Conservation (phyloP, 2,329 filamentous ascomycete genomes). For the Colletotrichum somersetense region DNA sequence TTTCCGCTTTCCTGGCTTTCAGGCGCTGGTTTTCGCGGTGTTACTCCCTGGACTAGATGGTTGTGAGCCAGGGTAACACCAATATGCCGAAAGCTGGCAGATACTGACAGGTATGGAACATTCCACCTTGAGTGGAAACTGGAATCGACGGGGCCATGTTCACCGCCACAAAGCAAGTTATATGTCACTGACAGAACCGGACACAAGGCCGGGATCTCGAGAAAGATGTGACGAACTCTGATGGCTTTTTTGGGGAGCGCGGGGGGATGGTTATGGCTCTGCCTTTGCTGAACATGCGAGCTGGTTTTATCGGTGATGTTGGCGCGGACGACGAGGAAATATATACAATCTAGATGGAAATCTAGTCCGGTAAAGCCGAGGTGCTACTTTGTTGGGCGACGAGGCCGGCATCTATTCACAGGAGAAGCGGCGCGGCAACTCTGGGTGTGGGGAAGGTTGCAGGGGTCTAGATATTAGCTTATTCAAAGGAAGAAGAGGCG, state of each 20-base stretch:
- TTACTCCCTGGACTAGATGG: constrained; percentile 41
- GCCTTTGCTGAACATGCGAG: background rate
- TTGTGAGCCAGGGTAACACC: constrained; percentile 10
- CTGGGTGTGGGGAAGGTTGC: constrained; percentile 34
- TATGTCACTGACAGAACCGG: background rate
- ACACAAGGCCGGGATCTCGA: background rate
- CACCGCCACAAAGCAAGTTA: background rate
- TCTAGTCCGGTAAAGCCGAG: constrained; percentile 22
- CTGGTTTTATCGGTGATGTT: background rate
- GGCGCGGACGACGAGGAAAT: constrained; percentile 23
- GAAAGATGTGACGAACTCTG: background rate
- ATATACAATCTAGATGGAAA: constrained; percentile 26
- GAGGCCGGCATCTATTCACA: constrained; percentile 31
- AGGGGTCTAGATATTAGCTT: constrained; percentile 24
- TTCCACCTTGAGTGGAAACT: constrained; percentile 41
- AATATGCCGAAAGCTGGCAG: background rate
- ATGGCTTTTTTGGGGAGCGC: background rate
- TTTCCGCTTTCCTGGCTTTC: constrained; percentile 51
- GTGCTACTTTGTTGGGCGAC: background rate
- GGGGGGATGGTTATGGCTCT: background rate
- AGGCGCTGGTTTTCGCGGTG: constrained; percentile 39
- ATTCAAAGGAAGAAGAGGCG: constrained; percentile 16
- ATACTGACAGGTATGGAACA: constrained; percentile 43
- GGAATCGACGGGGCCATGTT: constrained; percentile 41
- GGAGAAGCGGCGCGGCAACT: constrained; percentile 21